Percentiles rank a stretch among this genome's conserved stretches.
phyloP scores from a whole-genome alignment of 495 filamentous ascomycete genomes.

The Rostrohypoxylon terebratum region DNA sequence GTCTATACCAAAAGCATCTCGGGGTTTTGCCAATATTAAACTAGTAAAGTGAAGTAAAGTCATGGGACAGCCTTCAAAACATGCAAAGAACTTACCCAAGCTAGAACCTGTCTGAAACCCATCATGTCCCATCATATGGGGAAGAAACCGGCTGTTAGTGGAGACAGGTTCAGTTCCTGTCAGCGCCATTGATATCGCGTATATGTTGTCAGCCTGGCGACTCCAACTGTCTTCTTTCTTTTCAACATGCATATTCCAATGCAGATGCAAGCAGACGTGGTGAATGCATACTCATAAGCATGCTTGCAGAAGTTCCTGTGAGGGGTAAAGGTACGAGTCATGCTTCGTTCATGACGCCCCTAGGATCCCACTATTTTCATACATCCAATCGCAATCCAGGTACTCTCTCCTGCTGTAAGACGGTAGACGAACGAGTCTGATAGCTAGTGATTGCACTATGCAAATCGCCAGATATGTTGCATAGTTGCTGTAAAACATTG shows the following conservation, averaged over 20 bases:
- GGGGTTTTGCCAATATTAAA: not conserved
- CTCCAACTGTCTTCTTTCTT: conserved; percentile 5
- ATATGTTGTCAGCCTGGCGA: not conserved
- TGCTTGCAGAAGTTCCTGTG: not conserved
- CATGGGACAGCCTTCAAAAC: not conserved
- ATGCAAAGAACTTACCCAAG: not conserved
- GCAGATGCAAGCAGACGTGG: conserved; percentile 3
- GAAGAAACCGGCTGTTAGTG: too few relatives aligned
- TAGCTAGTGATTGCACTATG: not conserved
- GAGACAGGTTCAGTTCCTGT: too few relatives aligned
- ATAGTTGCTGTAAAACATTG: not conserved
- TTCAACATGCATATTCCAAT: not conserved
- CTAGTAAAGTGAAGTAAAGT: not conserved
- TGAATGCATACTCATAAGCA: not conserved
- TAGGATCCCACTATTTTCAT: conserved; percentile 8
- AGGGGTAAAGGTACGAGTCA: conserved; percentile 28
- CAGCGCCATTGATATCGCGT: too few relatives aligned
- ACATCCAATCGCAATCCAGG: conserved; percentile 3
- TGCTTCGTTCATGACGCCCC: conserved; percentile 17
- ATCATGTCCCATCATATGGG: too few relatives aligned
- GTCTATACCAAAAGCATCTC: not conserved
- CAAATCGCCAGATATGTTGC: not conserved
- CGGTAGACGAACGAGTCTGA: not conserved
- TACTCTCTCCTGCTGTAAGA: conserved; percentile 12
- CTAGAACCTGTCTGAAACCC: not conserved